These are phyloP conservation scores for Fusarium begoniae DNA, from an alignment of 2,329 filamentous ascomycete genomes.

Conservation along the genomic window DNA sequence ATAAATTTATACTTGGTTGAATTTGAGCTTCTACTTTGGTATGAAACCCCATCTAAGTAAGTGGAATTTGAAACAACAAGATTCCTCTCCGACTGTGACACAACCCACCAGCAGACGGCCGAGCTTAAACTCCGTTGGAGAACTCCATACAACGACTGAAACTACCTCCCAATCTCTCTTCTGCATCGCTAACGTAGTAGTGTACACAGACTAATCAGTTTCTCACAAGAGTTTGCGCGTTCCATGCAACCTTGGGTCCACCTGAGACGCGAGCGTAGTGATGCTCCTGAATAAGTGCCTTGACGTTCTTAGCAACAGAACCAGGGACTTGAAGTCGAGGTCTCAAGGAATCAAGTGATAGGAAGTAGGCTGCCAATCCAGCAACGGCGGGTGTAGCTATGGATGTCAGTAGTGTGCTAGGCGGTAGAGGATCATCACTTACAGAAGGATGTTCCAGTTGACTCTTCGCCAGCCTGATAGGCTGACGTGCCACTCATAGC, in stretches of 20 bases:
- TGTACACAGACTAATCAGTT: background rate
- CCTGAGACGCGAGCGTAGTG: background rate
- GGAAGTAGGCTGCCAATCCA: background rate
- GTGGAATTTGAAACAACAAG: fast-evolving
- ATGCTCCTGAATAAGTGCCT: background rate
- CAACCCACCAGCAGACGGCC: background rate
- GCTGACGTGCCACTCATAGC: background rate
- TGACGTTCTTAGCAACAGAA: background rate
- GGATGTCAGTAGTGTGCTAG: fast-evolving
- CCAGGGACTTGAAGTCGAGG: background rate
- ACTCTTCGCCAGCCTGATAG: background rate
- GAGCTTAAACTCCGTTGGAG: background rate
- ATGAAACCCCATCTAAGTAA: fast-evolving
- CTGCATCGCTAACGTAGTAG: fast-evolving
- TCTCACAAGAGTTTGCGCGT: background rate
- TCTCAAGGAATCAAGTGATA: background rate
- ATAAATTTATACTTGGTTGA: background rate
- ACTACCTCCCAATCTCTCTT: no score
- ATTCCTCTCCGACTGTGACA: fast-evolving
- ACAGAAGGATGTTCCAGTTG: background rate
- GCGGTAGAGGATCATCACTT: fast-evolving
- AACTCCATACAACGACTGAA: background rate
- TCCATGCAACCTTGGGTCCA: background rate
- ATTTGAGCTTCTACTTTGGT: background rate
- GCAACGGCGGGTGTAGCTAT: background rate